Evolutionary conservation across 805 yeast species (phyloP).

Genomic region (Starmera caribaea): DNA sequence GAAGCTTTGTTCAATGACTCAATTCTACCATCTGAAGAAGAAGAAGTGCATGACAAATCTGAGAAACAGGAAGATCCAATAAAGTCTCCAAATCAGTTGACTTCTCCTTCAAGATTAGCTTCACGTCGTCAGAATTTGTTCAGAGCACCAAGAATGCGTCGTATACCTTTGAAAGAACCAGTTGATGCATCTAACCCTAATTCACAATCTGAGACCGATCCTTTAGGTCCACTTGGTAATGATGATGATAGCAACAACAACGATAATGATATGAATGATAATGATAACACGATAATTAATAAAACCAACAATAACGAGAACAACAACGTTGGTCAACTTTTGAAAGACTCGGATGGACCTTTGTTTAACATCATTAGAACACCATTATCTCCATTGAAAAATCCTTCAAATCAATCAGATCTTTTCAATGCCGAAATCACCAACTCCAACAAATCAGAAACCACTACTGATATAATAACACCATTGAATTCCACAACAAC

Average conservation of each 20-base stretch:
- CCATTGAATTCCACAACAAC: slow-evolving; percentile 8
- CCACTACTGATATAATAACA: no score
- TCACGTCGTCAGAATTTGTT: slow-evolving; percentile 32
- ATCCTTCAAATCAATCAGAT: slow-evolving; percentile 1
- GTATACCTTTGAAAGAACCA: slow-evolving; percentile 18
- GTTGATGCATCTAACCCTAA: slow-evolving; percentile 13
- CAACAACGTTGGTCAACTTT: slow-evolving; percentile 22
- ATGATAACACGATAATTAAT: slow-evolving; percentile 19
- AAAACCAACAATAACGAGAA: no score
- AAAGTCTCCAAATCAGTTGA: neutral
- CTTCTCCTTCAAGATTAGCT: slow-evolving; percentile 29
- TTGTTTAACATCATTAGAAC: slow-evolving; percentile 34
- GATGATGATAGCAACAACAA: slow-evolving; percentile 22
- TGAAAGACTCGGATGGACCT: slow-evolving; percentile 43
- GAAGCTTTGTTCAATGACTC: slow-evolving; percentile 26
- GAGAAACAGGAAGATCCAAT: slow-evolving; percentile 10
- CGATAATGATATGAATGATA: slow-evolving; percentile 23
- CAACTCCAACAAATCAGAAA: no score
- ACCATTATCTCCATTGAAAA: slow-evolving; percentile 16
- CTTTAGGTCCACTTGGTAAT: slow-evolving; percentile 22
- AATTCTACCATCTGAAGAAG: slow-evolving; percentile 6
- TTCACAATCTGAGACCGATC: slow-evolving; percentile 18
- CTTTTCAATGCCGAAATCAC: no score
- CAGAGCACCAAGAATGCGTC: slow-evolving; percentile 38
- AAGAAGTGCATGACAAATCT: slow-evolving; percentile 3